A percentile compares a stretch with the other conserved stretches of the same genome.
These are phyloP conservation scores for Rhododendron henanense DNA, from an alignment of 148 eudicot genomes.

Conservation along the genomic window DNA sequence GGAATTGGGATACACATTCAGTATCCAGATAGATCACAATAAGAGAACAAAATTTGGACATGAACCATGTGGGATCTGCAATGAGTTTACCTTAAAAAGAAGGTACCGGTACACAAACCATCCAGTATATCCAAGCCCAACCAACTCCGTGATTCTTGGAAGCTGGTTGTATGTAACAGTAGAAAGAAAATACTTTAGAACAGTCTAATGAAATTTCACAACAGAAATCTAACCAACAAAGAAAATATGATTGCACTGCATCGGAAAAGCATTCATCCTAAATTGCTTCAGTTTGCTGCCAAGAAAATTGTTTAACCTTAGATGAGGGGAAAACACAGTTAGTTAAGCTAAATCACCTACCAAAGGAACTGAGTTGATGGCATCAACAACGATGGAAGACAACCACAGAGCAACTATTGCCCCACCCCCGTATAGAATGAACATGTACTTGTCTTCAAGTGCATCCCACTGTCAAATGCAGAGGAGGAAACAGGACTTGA, in stretches of 20 bases:
- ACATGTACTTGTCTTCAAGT: constrained; percentile 87
- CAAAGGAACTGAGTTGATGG: constrained; percentile 91
- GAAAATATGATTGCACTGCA: constrained; percentile 53
- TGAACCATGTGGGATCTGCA: not conserved
- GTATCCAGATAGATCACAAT: not conserved
- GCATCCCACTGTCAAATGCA: constrained; percentile 73
- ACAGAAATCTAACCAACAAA: not conserved
- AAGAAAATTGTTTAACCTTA: not conserved
- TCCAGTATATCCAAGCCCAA: constrained; percentile 97
- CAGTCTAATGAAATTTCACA: not conserved
- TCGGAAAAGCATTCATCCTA: constrained; percentile 6
- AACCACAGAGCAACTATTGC: constrained; percentile 87
- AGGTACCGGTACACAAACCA: constrained; percentile 99
- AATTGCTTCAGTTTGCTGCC: not conserved
- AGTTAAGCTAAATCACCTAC: constrained; percentile 32
- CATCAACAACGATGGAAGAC: constrained; percentile 70
- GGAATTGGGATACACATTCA: not conserved
- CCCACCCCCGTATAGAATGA: constrained; percentile 88
- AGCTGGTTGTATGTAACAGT: constrained; percentile 44
- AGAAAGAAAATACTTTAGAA: not conserved
- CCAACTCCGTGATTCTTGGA: constrained; percentile 95
- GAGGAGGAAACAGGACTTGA: not conserved
- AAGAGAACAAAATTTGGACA: not conserved
- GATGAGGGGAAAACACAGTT: not conserved
- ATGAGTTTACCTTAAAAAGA: constrained; percentile 76